These are phyloP conservation scores for Chrysanthemum lavandulifolium DNA, from an alignment of 129 eudicot genomes.

Conservation along the genomic window DNA sequence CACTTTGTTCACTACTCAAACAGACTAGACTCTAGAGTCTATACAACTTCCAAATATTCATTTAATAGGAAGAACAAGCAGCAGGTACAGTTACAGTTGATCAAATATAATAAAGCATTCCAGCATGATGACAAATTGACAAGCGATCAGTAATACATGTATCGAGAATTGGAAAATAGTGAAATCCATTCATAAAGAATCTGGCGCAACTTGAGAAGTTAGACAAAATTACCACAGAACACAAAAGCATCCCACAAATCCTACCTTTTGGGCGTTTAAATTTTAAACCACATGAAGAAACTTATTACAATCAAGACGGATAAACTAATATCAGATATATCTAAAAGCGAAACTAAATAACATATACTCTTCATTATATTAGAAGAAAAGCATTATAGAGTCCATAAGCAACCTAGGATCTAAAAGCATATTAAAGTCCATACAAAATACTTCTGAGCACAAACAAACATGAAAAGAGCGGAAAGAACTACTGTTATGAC, in stretches of 20 bases:
- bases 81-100: not conserved
- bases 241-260: not conserved
- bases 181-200: not conserved
- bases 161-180: conserved; percentile 1
- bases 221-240: conserved; percentile 3
- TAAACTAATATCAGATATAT: not conserved
- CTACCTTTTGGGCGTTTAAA: not conserved
- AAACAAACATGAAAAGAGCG: too few relatives aligned
- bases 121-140: not conserved
- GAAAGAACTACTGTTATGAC: not conserved
- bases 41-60: not conserved
- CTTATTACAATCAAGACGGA: not conserved
- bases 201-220: not conserved
- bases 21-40: not conserved
- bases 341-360: not conserved
- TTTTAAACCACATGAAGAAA: conserved; percentile 1
- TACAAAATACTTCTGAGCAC: too few relatives aligned
- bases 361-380: not conserved
- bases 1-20: not conserved
- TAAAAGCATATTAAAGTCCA: not conserved
- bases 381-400: not conserved
- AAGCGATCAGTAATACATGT: not conserved
- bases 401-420: not conserved
- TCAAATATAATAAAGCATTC: not conserved
- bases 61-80: not conserved